Conservation (phyloP, 768 basidiomycete genomes). For the Leucosporidium scottii region DNA sequence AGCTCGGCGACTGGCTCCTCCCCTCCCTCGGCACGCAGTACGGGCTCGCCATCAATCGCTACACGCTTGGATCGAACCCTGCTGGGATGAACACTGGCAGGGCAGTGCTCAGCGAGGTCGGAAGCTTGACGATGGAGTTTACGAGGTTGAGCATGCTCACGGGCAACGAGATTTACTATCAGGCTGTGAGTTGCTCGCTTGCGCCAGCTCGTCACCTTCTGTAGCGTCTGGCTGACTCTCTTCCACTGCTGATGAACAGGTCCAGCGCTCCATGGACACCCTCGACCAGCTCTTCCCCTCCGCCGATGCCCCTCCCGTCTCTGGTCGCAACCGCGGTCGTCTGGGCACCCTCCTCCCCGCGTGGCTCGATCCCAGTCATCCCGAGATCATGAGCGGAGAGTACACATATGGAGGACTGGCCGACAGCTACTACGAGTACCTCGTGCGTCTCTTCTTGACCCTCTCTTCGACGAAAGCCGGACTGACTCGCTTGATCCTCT, state of each 20-base stretch:
- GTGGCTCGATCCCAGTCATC: constrained; percentile 6
- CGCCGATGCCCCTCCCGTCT: neutral
- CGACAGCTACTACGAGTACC: constrained; percentile 36
- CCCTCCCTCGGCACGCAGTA: constrained; percentile 42
- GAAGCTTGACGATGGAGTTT: constrained; percentile 45
- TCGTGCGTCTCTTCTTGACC: constrained; percentile 4
- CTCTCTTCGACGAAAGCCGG: neutral
- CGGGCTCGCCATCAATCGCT: constrained; percentile 41
- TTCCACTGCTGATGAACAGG: constrained; percentile 20
- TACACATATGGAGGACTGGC: constrained; percentile 43
- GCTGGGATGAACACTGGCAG: constrained; percentile 30
- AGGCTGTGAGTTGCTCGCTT: constrained; percentile 37
- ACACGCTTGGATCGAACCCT: constrained; percentile 40
- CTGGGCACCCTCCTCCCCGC: constrained; percentile 25
- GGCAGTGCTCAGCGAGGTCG: constrained; percentile 42
- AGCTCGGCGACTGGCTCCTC: constrained; percentile 43
- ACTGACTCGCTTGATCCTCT: neutral
- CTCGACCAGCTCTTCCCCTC: constrained; percentile 32
- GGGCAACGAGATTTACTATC: constrained; percentile 43
- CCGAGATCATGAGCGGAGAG: constrained; percentile 34
- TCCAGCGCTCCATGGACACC: constrained; percentile 43
- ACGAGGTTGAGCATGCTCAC: constrained; percentile 43
- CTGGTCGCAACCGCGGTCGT: constrained; percentile 1
- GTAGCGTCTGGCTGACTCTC: no score
- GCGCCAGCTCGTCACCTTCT: no score